phyloP scores from a whole-genome alignment of 192 early-diverging fungal genomes.

The Linnemannia zychae region DNA sequence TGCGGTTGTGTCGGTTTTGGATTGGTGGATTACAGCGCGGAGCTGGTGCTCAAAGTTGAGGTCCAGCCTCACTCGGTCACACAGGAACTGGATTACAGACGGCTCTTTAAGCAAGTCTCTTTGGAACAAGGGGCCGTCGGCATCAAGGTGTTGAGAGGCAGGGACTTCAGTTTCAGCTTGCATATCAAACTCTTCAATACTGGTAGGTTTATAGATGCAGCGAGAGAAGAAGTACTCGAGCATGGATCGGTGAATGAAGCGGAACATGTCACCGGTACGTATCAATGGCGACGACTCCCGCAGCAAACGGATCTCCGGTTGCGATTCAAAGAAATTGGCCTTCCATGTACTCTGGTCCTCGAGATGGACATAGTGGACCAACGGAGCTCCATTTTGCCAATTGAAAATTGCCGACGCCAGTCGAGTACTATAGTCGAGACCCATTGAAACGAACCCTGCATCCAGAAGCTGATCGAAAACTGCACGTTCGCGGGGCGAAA shows the following conservation, averaged over 20 bases:
- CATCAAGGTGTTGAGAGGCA: no score
- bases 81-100: slow-evolving; percentile 6
- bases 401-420: neutral
- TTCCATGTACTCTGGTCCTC: neutral
- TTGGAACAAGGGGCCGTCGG: no score
- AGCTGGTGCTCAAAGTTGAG: neutral
- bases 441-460: no score
- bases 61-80: neutral
- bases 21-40: neutral
- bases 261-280: neutral
- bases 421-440: no score
- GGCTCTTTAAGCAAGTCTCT: neutral
- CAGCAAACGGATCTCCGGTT: neutral
- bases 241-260: neutral
- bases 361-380: neutral
- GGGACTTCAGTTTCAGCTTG: no score
- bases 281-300: slow-evolving; percentile 1
- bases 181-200: no score
- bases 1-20: neutral
- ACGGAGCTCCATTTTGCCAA: neutral
- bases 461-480: neutral
- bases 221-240: slow-evolving; percentile 13
- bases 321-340: neutral
- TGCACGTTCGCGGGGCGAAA: no score
- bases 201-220: neutral